Conservation (phyloP, 2,329 filamentous ascomycete species). For the Aspergillus novofumigatus region DNA sequence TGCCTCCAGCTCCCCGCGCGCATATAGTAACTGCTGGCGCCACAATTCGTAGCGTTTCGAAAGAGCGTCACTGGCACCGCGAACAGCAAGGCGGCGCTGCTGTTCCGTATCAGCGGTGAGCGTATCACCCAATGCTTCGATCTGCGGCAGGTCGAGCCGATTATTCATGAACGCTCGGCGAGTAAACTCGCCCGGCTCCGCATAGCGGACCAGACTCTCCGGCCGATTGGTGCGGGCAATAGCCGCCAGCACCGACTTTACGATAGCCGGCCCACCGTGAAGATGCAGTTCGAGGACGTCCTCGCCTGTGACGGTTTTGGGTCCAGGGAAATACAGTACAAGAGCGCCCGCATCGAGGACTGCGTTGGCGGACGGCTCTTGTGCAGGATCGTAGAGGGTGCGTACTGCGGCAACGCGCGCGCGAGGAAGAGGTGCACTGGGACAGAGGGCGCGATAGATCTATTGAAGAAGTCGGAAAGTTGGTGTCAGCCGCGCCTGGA, state of each 20-base stretch:
- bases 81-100: constrained; percentile 80
- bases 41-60: constrained; percentile 76
- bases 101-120: constrained; percentile 76
- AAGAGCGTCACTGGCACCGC: constrained; percentile 67
- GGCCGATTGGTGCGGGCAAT: constrained; percentile 51
- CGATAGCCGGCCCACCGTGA: constrained; percentile 86
- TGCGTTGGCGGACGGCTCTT: constrained; percentile 33
- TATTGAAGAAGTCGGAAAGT: constrained; percentile 28
- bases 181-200: constrained; percentile 94
- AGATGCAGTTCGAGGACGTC: constrained; percentile 89
- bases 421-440: constrained; percentile 49
- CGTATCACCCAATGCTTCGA: constrained; percentile 60
- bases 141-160: constrained; percentile 80
- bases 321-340: constrained; percentile 75
- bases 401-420: constrained; percentile 67
- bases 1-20: constrained; percentile 87
- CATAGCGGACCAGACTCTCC: constrained; percentile 63
- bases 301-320: constrained; percentile 84
- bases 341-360: constrained; percentile 74
- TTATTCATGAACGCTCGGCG: constrained; percentile 84
- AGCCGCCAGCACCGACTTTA: constrained; percentile 77
- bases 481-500: neutral
- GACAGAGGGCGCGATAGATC: constrained; percentile 64
- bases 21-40: constrained; percentile 71
- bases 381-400: constrained; percentile 61